Evolutionary conservation across 305 asterid genomes (phyloP), one percentile per base, ranked within the genome.

Genomic region (Fraxinus platypoda): DNA sequence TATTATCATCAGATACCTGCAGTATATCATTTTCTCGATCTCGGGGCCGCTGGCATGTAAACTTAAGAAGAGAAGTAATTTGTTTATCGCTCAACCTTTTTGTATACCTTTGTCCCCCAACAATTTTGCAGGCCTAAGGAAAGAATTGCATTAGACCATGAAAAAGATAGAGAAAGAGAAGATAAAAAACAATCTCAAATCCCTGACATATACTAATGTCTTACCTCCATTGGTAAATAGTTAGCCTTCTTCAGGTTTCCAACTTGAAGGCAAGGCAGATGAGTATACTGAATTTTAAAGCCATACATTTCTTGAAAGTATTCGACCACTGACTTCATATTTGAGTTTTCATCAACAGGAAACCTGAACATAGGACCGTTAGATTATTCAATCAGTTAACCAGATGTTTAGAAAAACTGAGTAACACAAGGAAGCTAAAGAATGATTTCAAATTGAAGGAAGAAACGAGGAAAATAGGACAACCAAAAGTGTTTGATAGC

Each of bases 211-310:
- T 33, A 72, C 37, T 68, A 13, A 70, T 26, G 8, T 81, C 86
- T 43, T 26, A 95, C 99, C 99, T 97, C 99, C 99, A 97, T 95
- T 2, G 99, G 99, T 78, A 97, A 88, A 88, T 97, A 97, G 89
- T 92, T 97, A 38, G 97, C 98, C 89, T 97, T 97, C 94, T 94
- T 97, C 88, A 95, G 98, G 88, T 93, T 97, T 86, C 99, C 99
- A n/a, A 97, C 98, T 97, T 97, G 99, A 66, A 97, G 98, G 88
- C 99, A 97, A 81, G 99, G 99, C 80, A 97, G 97, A 88, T 97
- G 98, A 72, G 94, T 83, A 52, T 97, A 87, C 90, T 93, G 97
- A 85, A 97, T 97, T 1, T 93, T 90, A 88, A 95, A 95, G 74
- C 87, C 99, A 84, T 97, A 93, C 95, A 95, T 93, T 88, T 95